Percentiles rank a stretch among this genome's conserved stretches.
phyloP scores from a whole-genome alignment of 495 filamentous ascomycete species.

The Lasiosphaeria hispida region DNA sequence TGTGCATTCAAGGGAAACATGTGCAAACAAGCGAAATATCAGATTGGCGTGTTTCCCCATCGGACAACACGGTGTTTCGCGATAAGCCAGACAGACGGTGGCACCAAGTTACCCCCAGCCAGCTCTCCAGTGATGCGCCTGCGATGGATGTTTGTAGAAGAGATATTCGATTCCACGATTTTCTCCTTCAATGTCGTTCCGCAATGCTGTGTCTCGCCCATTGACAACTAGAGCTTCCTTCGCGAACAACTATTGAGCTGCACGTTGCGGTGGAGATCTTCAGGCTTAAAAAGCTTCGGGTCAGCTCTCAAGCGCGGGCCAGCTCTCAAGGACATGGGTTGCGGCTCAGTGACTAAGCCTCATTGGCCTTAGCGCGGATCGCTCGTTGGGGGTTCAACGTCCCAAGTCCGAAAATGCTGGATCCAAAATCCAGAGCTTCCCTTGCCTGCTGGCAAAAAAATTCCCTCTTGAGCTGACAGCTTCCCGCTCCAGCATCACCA shows the following conservation, averaged over 20 bases:
- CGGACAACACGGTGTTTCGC: background rate
- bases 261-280: background rate
- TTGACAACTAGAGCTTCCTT: too few relatives aligned
- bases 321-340: background rate
- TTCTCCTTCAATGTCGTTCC: too few relatives aligned
- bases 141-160: too few relatives aligned
- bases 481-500: slow-evolving; percentile 9
- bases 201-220: too few relatives aligned
- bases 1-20: too few relatives aligned
- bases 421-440: slow-evolving; percentile 23
- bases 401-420: slow-evolving; percentile 28
- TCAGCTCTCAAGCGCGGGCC: background rate
- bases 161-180: too few relatives aligned
- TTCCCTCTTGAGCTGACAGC: slow-evolving; percentile 29
- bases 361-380: slow-evolving; percentile 22
- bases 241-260: too few relatives aligned
- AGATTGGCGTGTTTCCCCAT: background rate
- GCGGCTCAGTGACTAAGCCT: slow-evolving; percentile 20
- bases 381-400: slow-evolving; percentile 36
- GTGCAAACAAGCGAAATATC: background rate
- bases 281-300: background rate
- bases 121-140: too few relatives aligned
- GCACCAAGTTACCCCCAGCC: too few relatives aligned
- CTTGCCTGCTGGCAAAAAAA: slow-evolving; percentile 28
- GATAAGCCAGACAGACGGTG: too few relatives aligned